Base-by-base conservation (phyloP, 441 rosid genomes). In the Pelargonium citronellum region DNA sequence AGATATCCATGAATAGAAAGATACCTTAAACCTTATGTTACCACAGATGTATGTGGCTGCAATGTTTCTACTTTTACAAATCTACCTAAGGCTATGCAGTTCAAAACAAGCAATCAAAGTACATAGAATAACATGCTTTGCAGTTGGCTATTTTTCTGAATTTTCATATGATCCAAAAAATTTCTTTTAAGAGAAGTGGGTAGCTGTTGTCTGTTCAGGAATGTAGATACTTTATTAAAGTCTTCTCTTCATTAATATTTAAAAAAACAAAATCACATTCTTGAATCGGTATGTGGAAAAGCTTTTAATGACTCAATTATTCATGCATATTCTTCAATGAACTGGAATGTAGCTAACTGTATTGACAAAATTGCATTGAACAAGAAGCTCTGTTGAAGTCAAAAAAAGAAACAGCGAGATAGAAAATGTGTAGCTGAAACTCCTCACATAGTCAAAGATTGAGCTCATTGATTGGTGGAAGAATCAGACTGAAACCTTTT, bases 291-390 rank as follows among this genome's bases (percentile, higher is more conserved):
- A 34, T 34, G 39, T 34, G 39, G 39, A 34, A 34, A 34, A 34
- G 39, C 39, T 46, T 20, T 41, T 60, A 20, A 70, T 69, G 22
- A 57, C 64, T 58, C 37, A 69, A 63, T 34, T 10, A 12, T 34
- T 34, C 39, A 34, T 34, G 39, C 8, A 67, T 4, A 24, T 24
- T 24, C 5, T 30, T 17, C 43, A 13, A 10, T 44, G 24, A 71
- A 19, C 30, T 13, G 17, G 49, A 22, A 41, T 19, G 19, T 9
- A 71, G 4, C 9, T 20, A 44, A n/a, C 44, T 19, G 66, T 19
- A 43, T 61, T 69, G 80, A 63, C 74, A 43, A 67, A 67, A 74
- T 67, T 61, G 69, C 73, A 77, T 74, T 61, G 78, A 67, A 78
- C 75, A 77, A 69, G 72, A 80, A 71, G 63, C 66, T 71, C 3